Percentiles rank a stretch among this genome's conserved stretches.
phyloP scores from a whole-genome alignment of 331 rosid genomes.

The Rosa hybrid region DNA sequence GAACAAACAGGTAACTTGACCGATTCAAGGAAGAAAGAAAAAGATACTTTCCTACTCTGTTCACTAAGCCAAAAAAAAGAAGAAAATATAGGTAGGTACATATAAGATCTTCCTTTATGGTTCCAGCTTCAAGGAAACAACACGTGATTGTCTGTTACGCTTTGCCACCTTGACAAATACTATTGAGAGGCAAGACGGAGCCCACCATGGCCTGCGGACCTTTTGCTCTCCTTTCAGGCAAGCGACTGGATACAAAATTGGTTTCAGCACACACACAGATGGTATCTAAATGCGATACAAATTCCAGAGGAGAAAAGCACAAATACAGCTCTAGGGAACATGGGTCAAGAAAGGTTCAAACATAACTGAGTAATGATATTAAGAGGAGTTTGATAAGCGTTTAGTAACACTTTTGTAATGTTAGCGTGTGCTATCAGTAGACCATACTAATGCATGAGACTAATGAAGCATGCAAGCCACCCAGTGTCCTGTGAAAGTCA shows the following conservation, averaged over 20 bases:
- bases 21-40: slow-evolving; percentile 20
- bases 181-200: slow-evolving; percentile 92
- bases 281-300: slow-evolving; percentile 15
- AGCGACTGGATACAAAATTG: slow-evolving; percentile 75
- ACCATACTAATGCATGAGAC: neutral
- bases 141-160: slow-evolving; percentile 95
- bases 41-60: slow-evolving; percentile 62
- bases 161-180: slow-evolving; percentile 88
- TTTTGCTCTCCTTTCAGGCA: slow-evolving; percentile 99
- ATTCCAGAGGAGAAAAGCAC: slow-evolving; percentile 2
- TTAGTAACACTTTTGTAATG: neutral
- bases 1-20: slow-evolving; percentile 48
- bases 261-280: slow-evolving; percentile 19
- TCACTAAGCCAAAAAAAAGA: slow-evolving; percentile 59
- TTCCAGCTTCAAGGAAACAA: slow-evolving; percentile 98
- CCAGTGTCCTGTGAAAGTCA: neutral
- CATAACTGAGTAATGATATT: neutral
- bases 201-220: slow-evolving; percentile 99
- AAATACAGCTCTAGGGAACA: slow-evolving; percentile 5
- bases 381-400: neutral
- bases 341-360: neutral
- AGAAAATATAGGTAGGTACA: slow-evolving; percentile 49
- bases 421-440: neutral
- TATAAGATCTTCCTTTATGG: slow-evolving; percentile 62
- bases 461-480: neutral